Evolutionary conservation across 345 rosid genomes (phyloP), one percentile per base, ranked within the genome.

Genomic region (Syzygium oleosum): DNA sequence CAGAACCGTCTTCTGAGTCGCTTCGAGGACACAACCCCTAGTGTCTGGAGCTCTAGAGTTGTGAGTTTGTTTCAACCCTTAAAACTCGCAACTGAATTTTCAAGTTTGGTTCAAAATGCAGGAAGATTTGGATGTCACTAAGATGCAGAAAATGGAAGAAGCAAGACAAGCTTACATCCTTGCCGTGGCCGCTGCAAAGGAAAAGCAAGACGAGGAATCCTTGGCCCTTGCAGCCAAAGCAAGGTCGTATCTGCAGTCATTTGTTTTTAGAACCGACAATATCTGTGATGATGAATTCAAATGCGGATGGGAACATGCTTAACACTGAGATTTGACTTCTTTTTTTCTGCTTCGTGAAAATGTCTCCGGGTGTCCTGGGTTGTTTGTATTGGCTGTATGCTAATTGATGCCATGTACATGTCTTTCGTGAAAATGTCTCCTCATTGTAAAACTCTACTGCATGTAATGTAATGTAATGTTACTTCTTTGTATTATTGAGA

Each of bases 151-250:
- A 89, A 92, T 97, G 95, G 98, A 98, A 93, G 97, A 95, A 91
- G 99, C 98, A 56, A 93, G 96, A 88, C 83, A 90, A 90, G 95
- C 97, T 19, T 98, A 96, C 87, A 63, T 93, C 86, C 91, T 92
- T 85, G 98, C 99, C 29, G 91, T 96, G 91, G 94, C 91, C 27
- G 87, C 90, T 5, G 97, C 95, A 68, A 96, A 94, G 90, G 95
- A 97, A 89, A 92, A 88, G 88, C 96, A 92, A 93, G 98, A 97
- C 87, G 99, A 95, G 90, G 97, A 93, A 90, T 96, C 99, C 55
- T 80, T 95, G 55, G 95, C 92, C 87, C 92, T 95, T 87, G 99
- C 98, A 49, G 92, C 95, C 84, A 88, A 92, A 38, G 96, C 98
- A 78, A 93, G 99, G 91, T 88, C 85, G 9, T 87, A 91, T 87